Evolutionary conservation across 345 rosid species (phyloP).

Genomic region (Turritis glabra): DNA sequence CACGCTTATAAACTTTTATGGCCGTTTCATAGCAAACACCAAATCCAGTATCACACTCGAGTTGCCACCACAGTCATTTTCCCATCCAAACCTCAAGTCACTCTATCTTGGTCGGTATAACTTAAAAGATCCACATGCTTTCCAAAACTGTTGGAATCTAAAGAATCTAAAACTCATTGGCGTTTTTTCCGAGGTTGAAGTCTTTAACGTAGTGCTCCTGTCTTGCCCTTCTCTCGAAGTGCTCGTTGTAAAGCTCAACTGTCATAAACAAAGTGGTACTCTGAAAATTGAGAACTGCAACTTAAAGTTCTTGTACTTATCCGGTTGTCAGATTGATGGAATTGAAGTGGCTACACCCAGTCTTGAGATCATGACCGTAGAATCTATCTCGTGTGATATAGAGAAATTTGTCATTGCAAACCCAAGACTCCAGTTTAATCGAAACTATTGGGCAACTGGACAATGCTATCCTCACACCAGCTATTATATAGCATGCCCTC

Average conservation of each 20-base stretch:
- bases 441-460: neutral
- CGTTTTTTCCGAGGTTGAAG: neutral
- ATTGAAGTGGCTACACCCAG: neutral
- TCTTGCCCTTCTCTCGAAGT: neutral
- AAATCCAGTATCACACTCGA: neutral
- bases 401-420: neutral
- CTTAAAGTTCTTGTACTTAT: no score
- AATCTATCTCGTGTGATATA: neutral
- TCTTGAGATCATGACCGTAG: neutral
- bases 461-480: neutral
- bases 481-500: neutral
- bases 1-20: neutral
- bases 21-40: neutral
- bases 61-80: neutral
- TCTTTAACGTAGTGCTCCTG: neutral
- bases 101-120: neutral
- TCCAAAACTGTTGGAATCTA: neutral
- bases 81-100: neutral
- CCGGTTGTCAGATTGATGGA: neutral
- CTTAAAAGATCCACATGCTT: neutral
- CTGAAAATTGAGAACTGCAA: neutral
- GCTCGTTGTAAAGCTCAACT: neutral
- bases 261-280: neutral
- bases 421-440: neutral
- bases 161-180: neutral